These are phyloP conservation scores for Colletotrichum phormii DNA, from an alignment of 2,329 filamentous ascomycete genomes.

Conservation along the genomic window DNA sequence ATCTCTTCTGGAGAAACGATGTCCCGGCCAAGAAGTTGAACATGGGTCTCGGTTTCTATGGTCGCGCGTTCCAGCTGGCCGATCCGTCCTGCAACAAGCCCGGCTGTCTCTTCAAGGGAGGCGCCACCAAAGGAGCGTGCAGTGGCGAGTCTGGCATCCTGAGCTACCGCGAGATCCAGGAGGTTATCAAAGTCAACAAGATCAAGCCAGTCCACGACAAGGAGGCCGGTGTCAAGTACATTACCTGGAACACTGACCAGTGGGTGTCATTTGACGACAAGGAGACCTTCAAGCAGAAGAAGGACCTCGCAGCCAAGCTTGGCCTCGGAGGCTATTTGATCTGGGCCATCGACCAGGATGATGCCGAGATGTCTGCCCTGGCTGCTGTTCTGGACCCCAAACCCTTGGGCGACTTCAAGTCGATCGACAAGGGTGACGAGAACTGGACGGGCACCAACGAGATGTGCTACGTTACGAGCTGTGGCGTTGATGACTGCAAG, in stretches of 20 bases:
- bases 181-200: constrained; percentile 41
- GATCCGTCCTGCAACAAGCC: constrained; percentile 35
- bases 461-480: constrained; percentile 45
- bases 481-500: constrained; percentile 43
- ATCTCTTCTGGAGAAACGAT: constrained; percentile 59
- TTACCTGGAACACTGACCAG: constrained; percentile 50
- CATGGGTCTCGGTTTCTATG: constrained; percentile 46
- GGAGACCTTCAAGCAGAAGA: constrained; percentile 20
- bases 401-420: constrained; percentile 6
- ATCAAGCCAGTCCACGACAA: constrained; percentile 42
- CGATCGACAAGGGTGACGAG: constrained; percentile 14
- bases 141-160: constrained; percentile 42
- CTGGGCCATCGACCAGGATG: constrained; percentile 42
- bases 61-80: constrained; percentile 13
- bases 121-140: constrained; percentile 38
- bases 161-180: constrained; percentile 41
- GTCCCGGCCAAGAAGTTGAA: constrained; percentile 54
- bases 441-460: constrained; percentile 24
- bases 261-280: constrained; percentile 50
- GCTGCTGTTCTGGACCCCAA: constrained; percentile 7
- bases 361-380: constrained; percentile 6
- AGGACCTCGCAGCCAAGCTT: constrained; percentile 42
- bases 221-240: constrained; percentile 45
- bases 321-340: constrained; percentile 48
- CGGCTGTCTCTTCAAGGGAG: constrained; percentile 35